Evolutionary conservation across 179 eudicot genomes (phyloP).

Genomic region (Spergularia azorica): DNA sequence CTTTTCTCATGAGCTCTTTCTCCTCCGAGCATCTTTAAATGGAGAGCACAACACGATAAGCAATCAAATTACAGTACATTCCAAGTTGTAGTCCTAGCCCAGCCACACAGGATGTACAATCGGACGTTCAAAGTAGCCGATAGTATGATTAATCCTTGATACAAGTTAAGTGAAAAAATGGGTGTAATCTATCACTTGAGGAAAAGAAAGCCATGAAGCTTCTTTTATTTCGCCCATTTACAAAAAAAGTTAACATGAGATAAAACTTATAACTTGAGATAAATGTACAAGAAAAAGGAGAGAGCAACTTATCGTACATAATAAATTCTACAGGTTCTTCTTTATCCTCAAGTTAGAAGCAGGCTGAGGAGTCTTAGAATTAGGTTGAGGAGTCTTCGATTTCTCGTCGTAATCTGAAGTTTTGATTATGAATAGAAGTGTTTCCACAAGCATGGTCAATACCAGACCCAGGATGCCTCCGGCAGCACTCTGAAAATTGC

Average conservation of each 20-base stretch:
- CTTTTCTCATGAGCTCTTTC: too few species aligned
- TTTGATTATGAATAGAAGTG: conserved; percentile 77
- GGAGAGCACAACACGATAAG: too few species aligned
- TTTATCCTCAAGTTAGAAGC: conserved; percentile 54
- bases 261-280: background rate
- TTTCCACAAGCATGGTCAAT: conserved; percentile 80
- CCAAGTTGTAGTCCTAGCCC: too few species aligned
- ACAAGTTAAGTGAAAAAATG: too few species aligned
- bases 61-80: too few species aligned
- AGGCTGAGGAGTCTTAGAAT: conserved; percentile 27
- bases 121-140: too few species aligned
- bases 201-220: too few species aligned
- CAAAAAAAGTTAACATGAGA: background rate
- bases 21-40: too few species aligned
- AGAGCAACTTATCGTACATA: background rate
- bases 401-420: conserved; percentile 44
- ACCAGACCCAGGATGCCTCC: conserved; percentile 91
- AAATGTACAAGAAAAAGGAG: conserved; percentile 1
- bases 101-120: too few species aligned
- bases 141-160: too few species aligned
- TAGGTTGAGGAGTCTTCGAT: conserved; percentile 25
- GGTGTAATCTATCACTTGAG: too few species aligned
- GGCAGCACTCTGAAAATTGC: conserved; percentile 66
- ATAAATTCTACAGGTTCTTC: conserved; percentile 58
- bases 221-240: background rate